Evolutionary conservation across 345 rosid species (phyloP).

Genomic region (Eucalyptus curtisii): DNA sequence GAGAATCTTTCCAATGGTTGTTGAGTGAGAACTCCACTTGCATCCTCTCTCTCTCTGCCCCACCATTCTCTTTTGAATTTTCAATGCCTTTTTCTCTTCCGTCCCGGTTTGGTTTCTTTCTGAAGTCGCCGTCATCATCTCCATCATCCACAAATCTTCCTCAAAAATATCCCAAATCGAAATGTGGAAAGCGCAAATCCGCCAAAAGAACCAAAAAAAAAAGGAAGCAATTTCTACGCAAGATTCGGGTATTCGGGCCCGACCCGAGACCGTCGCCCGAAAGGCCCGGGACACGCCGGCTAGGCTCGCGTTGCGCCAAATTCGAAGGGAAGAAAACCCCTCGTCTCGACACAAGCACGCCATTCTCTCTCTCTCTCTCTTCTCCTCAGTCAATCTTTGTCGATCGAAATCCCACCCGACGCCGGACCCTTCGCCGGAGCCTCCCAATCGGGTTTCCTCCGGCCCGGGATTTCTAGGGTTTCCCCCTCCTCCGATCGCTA

Average conservation of each 20-base stretch:
- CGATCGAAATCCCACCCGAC: neutral
- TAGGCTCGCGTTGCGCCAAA: neutral
- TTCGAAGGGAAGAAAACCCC: neutral
- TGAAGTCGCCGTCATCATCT: neutral
- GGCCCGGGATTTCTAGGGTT: neutral
- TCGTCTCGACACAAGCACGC: neutral
- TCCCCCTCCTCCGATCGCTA: neutral
- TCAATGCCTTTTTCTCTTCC: no score
- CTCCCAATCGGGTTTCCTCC: neutral
- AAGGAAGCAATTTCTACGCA: no score
- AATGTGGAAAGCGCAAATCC: neutral
- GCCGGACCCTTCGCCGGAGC: neutral
- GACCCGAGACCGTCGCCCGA: neutral
- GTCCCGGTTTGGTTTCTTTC: neutral
- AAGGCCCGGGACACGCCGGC: neutral
- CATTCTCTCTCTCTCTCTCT: neutral
- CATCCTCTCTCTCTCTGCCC: neutral
- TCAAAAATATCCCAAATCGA: neutral
- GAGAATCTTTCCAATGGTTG: neutral
- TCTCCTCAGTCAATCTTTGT: neutral
- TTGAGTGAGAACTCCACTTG: neutral
- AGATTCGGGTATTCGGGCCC: neutral
- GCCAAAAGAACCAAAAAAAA: no score
- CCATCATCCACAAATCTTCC: neutral
- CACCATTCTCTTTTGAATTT: neutral